Evolutionary conservation across 1,284 basidiomycete genomes (phyloP), one percentile per base, ranked within the genome.

Genomic region (Ceratobasidium sp.): DNA sequence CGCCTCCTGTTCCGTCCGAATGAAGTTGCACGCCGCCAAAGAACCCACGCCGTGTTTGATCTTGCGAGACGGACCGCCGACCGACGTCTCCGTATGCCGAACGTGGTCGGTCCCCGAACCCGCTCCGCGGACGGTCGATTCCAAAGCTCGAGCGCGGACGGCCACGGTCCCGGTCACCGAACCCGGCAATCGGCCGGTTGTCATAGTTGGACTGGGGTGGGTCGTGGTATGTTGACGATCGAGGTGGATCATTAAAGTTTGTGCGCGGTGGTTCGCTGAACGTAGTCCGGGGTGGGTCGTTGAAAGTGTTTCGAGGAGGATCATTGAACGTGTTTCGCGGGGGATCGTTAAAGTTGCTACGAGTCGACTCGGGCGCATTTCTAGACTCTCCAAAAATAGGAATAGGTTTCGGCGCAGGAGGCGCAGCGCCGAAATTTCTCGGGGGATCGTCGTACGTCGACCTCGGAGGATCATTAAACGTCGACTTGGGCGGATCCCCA

Each of bases 71-170:
- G 6, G 67, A 70, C n/a, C 55, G 53, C 26, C 43, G 9, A 12
- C 28, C 26, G 14, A 8, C 28, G 32, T 71, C 55, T 10, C 67
- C 67, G 34, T 59, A 71, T 23, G 23, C 67, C 8, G 67, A 71
- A 18, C 67, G 41, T 2, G 67, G 55, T 60, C 67, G 67, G 5
- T 71, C 67, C 9, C 55, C 55, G 16, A 59, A 32, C 28, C 67
- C 45, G n/a, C 28, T 23, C 8, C 67, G 34, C 5, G 48, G 30
- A 39, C 36, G 36, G 36, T 45, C 43, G 4, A 18, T 3, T 10
- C 55, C 55, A 28, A 59, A 32, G 30, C 67, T 36, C 9, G 28
- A 34, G 1, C 67, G 61, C 8, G 61, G 61, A 34, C 45, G 60
- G 9, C 50, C 60, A 23, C 64, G 50, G 3, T 39, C 41, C 9